phyloP scores from a whole-genome alignment of 306 rosid genomes.

The Fragaria iinumae region DNA sequence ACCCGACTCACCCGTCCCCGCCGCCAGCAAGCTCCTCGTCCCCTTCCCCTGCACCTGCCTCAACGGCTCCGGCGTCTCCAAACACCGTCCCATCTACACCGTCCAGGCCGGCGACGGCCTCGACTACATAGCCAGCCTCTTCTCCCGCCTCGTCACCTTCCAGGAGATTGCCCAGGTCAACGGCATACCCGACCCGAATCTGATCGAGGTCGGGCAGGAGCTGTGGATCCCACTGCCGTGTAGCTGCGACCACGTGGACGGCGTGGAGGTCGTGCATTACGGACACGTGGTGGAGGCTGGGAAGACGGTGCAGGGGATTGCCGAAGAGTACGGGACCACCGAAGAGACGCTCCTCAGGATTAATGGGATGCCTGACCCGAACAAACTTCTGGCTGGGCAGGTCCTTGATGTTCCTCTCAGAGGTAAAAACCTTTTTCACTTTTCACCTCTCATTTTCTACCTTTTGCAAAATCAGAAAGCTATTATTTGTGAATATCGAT shows the following conservation, averaged over 20 bases:
- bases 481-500: background rate
- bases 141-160: conserved; percentile 38
- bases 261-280: conserved; percentile 53
- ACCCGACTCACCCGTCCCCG: background rate
- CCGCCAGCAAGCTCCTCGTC: conserved; percentile 26
- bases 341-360: conserved; percentile 37
- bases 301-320: conserved; percentile 39
- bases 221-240: conserved; percentile 81
- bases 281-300: conserved; percentile 29
- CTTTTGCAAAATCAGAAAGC: background rate
- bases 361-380: conserved; percentile 46
- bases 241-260: conserved; percentile 73
- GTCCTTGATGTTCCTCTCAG: conserved; percentile 78
- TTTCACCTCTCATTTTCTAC: background rate
- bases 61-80: conserved; percentile 48
- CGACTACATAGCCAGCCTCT: conserved; percentile 44
- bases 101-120: conserved; percentile 41
- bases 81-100: conserved; percentile 41
- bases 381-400: conserved; percentile 39
- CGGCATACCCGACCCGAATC: conserved; percentile 1
- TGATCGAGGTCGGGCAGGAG: conserved; percentile 32
- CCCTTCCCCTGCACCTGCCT: conserved; percentile 64
- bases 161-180: conserved; percentile 43
- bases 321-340: conserved; percentile 39
- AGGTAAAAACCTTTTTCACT: conserved; percentile 40